Base-by-base conservation (phyloP, 306 rosid genomes). In the Trifolium subterraneum region DNA sequence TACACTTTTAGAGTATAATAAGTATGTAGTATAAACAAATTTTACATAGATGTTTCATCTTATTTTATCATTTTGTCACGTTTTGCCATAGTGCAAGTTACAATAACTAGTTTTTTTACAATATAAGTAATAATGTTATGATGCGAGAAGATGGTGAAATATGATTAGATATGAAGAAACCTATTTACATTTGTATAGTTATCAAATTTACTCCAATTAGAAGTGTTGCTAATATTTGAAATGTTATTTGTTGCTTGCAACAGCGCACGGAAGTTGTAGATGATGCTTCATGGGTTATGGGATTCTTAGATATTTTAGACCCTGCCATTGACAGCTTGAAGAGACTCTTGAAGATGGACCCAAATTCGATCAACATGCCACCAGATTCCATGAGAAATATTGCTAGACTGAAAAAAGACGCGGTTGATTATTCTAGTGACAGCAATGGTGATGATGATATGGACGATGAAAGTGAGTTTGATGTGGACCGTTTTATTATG, bases 231-330 rank as follows among this genome's bases (percentile, higher is more conserved):
- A 76, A 68, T 61, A 36, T 54, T 33, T 63, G 22, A 74, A 70
- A 58, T 48, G 27, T 54, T 64, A 36, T 68, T 74, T 58, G 56
- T 88, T 81, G 64, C 59, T 39, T 79, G 69, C 72, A 31, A 78
- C 94, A 94, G 98, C 89, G 98, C 41, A 87, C 96, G 0, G 98
- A 94, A 90, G 91, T 94, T 45, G 97, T 94, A 23, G 97, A 90
- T 68, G 98, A 94, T 86, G 94, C 97, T 75, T 88, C 97, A 11
- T 94, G 96, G 98, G 95, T 86, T 79, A 91, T 85, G 91, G 97
- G 97, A 70, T 82, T 93, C 74, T 79, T 93, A 52, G 96, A 91
- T 83, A 88, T 94, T 68, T 77, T 94, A 69, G 98, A 94, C 77
- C 98, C 97, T 9, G 97, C 98, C 51, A 75, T 93, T 51, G 96